Base-by-base conservation (phyloP, 2,329 filamentous ascomycete genomes). In the Rosellinia necatrix region DNA sequence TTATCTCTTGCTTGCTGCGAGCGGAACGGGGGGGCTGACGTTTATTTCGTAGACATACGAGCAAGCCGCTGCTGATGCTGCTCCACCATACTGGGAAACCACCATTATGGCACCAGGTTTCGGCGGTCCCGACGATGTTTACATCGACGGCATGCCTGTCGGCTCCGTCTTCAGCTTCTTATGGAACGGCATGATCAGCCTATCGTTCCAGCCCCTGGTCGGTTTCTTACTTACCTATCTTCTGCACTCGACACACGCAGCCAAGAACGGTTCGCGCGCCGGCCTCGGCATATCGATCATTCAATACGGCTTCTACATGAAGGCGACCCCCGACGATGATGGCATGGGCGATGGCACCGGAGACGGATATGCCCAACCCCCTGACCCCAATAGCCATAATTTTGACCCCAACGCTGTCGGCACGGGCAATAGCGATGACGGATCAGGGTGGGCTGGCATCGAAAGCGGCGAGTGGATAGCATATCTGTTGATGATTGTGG, bases 11-110 rank as follows among this genome's bases (percentile, higher is more conserved):
- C 13, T n/a, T 21, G 13, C 15, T 19, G 5, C 25, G n/a, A 32
- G 30, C 3, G 12, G 7, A 25, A 25, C 13, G n/a, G 15, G 22
- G 46, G 15, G 19, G 53, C 65, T 65, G 65, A 65, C 75, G 78
- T 69, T 80, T 12, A 21, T 4, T 71, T 42, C 58, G 13, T 67
- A 97, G 91, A 92, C 93, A 30, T 99, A 99, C 73, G 94, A 99
- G 81, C 93, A 97, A 84, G 94, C 94, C 13, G 94, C 94, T 3
- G 93, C 93, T 37, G 94, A 99, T 73, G 89, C 92, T 21, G 94
- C 94, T 43, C 94, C 94, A 1, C 94, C 94, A 0, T 99, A 99
- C 75, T 99, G 94, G 94, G 94, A 99, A 78, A 99, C 94, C 5
- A 97, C 94, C 0, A 97, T 99, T 63, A 83, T 99, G 48, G 93